Evolutionary conservation across 169 alveolate genomes (phyloP), one percentile per base, ranked within the genome.

Genomic region (Plasmodium yoelii): DNA sequence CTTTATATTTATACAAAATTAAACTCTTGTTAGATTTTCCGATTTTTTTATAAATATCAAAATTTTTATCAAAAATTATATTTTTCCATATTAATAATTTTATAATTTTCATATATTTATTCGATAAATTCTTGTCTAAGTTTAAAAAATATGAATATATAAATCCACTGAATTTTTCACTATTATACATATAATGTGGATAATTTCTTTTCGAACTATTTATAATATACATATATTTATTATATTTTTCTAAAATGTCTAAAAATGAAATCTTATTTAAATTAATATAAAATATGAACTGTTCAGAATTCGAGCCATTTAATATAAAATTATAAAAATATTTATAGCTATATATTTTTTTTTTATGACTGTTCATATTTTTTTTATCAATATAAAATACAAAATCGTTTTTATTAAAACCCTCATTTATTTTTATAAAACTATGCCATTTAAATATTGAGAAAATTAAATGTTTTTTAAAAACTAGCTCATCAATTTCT

Each of bases 361-460:
- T 34, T 34, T 34, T 34, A 34, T 34, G 42, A 34, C 42, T 34
- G 42, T 34, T 34, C 42, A 34, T 34, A 69, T 69, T 46, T n/a
- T 39, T 39, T 57, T 86, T 74, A 59, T 72, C 87, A 12, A 86
- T 22, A 10, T 86, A 86, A 51, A 19, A 69, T 39, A 86, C 55
- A 72, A 57, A 86, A 34, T 75, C 47, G 1, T 61, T 55, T 22
- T 44, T 75, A 22, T 75, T 75, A 55, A 61, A 75, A 4, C 75
- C 49, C 59, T 86, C 77, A n/a, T 44, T 39, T 57, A 86, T 8
- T 47, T 65, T 80, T 10, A 80, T 53, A 65, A 19, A 65, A 13
- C 59, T 86, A 24, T 86, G 70, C 91, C 91, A 86, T 44, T 73
- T 22, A 69, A 86, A 86, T 26, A 86, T 53, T 12, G 91, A 86